Evolutionary conservation across 257 asterid species (phyloP).

Genomic region (Voacanga thouarsii): DNA sequence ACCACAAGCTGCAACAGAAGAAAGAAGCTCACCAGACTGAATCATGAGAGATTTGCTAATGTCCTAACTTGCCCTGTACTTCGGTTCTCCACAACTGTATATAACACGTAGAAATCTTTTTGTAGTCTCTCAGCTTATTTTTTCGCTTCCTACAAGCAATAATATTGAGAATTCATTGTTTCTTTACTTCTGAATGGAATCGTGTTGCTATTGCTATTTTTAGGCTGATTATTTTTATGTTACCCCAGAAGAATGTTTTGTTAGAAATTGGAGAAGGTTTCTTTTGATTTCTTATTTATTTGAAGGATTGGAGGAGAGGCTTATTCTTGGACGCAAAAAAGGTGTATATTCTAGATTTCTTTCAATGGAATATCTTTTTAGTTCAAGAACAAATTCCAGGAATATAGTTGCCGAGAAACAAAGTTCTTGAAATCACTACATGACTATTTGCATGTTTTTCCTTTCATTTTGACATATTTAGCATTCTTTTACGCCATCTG

Average conservation of each 20-base stretch:
- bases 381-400: neutral
- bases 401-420: neutral
- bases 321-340: neutral
- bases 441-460: neutral
- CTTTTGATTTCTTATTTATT: neutral
- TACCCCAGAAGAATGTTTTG: neutral
- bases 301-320: neutral
- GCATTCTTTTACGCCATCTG: neutral
- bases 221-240: neutral
- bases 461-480: neutral
- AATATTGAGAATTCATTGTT: constrained; percentile 1
- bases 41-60: constrained; percentile 31
- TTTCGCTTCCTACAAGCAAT: neutral
- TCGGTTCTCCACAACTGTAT: constrained; percentile 39
- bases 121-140: constrained; percentile 25
- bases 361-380: neutral
- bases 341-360: neutral
- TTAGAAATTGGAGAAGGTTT: neutral
- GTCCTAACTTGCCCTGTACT: constrained; percentile 20
- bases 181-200: constrained; percentile 10
- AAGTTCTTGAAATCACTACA: neutral
- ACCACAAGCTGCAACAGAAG: constrained; percentile 60
- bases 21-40: constrained; percentile 84
- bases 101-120: constrained; percentile 32
- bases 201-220: neutral